Base-by-base conservation (phyloP, 305 asterid species). In the Fraxinus xanthoxyloides region DNA sequence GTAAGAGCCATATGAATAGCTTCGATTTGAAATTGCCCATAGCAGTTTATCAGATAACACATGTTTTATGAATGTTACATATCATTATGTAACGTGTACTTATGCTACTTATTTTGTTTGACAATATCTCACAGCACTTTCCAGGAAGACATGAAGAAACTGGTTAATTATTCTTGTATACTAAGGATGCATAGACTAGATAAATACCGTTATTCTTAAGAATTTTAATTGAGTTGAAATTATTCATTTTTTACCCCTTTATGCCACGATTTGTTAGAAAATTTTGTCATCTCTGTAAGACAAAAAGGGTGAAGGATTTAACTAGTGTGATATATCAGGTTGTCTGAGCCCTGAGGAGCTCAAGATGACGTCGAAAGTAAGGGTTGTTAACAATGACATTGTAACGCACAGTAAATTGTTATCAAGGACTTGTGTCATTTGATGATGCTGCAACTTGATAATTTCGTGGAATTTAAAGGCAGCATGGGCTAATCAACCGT, bases 1-100 rank as follows among this genome's bases (percentile, higher is more conserved):
- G 99, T 95, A 61, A 77, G 89, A 67, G 19, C n/a, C 12, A 12
- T 67, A 28, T n/a, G 36, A 77, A 51, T 77, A 76, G 81, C 21
- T 24, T 67, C 72, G 3, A 70, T 80, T 70, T 59, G 36, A 78
- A 77, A 48, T 79, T 69, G 21, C 13, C 13, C 10, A 17, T 82
- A 34, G 59, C 69, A 34, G 73, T 59, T 77, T 67, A 6, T 13
- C 4, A 30, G 59, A 3, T 4, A 63, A 31, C 40, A 59, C 28
- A 38, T 80, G 77, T 80, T 54, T 79, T 38, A 69, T 24, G 77
- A 77, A 61, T 76, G 77, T 67, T 75, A 77, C 63, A 74, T n/a
- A 7, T 12, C 34, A 82, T 77, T 69, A 48, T 26, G n/a, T n/a
- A 5, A 15, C 69, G 32, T 82, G 7, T 30, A 70, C 15, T 59